A percentile compares a stretch with the other conserved stretches of the same genome.
phyloP scores from a whole-genome alignment of 129 eudicot genomes.

The Artemisia tridentata region DNA sequence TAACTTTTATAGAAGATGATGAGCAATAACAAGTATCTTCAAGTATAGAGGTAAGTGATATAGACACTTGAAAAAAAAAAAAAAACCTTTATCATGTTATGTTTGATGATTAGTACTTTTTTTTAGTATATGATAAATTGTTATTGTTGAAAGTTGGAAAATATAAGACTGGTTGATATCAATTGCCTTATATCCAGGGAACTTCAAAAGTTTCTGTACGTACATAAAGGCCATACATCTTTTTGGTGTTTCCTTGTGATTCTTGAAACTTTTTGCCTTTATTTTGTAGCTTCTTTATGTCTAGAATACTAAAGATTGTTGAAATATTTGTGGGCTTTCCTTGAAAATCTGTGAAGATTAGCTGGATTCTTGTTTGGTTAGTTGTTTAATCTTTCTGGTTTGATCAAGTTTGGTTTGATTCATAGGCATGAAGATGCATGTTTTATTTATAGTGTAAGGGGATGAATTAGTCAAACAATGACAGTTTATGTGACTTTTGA shows the following conservation, averaged over 20 bases:
- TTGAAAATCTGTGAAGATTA: conserved; percentile 17
- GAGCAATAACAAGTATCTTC: conserved; percentile 24
- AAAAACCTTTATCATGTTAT: conserved; percentile 23
- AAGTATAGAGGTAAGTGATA: conserved; percentile 38
- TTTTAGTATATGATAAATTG: conserved; percentile 7
- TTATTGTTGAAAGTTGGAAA: conserved; percentile 40
- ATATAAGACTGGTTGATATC: conserved; percentile 50
- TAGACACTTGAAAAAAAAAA: conserved; percentile 24
- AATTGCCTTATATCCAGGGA: conserved; percentile 83
- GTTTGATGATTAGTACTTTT: conserved; percentile 22
- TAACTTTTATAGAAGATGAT: conserved; percentile 18
- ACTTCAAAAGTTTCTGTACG: conserved; percentile 38
- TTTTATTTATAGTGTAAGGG: conserved; percentile 3
- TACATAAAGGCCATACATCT: conserved; percentile 35
- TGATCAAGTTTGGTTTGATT: conserved; percentile 22
- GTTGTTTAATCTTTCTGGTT: conserved; percentile 6
- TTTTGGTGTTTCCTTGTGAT: conserved; percentile 66
- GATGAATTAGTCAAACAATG: conserved; percentile 73
- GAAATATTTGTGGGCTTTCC: conserved; percentile 25
- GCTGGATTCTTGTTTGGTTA: conserved; percentile 30
- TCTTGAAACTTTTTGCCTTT: conserved; percentile 43
- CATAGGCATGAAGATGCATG: conserved; percentile 33
- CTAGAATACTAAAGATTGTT: conserved; percentile 31
- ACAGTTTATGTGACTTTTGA: conserved; percentile 48
- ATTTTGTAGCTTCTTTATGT: conserved; percentile 45